Base-by-base conservation (phyloP, 164 flowering plant species). In the Stephania cephalantha region DNA sequence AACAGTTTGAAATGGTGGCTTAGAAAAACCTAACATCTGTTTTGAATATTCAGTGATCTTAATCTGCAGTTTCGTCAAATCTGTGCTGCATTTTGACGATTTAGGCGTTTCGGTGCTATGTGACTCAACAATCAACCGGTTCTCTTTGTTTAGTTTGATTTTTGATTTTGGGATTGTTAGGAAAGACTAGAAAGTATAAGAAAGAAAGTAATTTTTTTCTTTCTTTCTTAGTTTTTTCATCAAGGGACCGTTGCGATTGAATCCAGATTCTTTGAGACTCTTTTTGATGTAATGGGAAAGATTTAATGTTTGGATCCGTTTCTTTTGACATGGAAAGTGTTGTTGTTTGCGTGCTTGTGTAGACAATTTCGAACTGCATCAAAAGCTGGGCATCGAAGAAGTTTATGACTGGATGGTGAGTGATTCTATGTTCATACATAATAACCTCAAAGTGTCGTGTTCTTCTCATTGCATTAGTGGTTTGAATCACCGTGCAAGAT, bases 381-480 rank as follows among this genome's bases (percentile, higher is more conserved):
- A 83, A 86, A 3, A 90, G 94, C 79, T 88, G 89, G 90, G 85
- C 89, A 17, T 86, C 86, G 6, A 90, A 88, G 52, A 90, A 90
- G 84, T 90, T 90, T 48, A 86, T 90, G 87, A 77, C 90, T 0
- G 94, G 91, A 85, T 87, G 91, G 94, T 90, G 44, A 77, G 86
- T 58, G 13, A 18, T 58, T 58, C 18, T 15, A 58, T 58, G 64
- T 58, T 58, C 20, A 58, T 18, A 9, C 58, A 52, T 52, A 52
- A 9, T 9, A 5, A 6, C 18, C 6, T 58, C 18, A 13, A 1
- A 58, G 4, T 58, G 6, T 58, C 22, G 18, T 18, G 20, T 2
- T 58, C 20, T 52, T 15, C 17, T 52, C 11, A 9, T 15, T 9
- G 17, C 17, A 9, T 52, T 9, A 3, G 17, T 52, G 58, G 11